Percentiles rank a stretch among this genome's conserved stretches.
These are phyloP conservation scores for Ramularia endophylla DNA, from an alignment of 2,329 filamentous ascomycete species.

Conservation along the genomic window DNA sequence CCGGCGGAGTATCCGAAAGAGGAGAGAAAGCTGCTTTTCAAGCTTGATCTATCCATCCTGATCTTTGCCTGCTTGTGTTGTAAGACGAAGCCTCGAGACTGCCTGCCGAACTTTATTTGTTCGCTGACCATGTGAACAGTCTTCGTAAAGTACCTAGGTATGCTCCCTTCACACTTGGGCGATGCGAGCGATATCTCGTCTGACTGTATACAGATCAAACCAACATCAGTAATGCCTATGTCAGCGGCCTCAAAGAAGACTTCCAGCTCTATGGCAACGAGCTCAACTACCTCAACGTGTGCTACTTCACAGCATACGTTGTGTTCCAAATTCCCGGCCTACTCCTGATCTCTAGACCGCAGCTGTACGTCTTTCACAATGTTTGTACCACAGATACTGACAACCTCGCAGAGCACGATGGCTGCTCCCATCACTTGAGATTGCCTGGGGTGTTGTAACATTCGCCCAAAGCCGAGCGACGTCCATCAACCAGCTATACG, in stretches of 20 bases:
- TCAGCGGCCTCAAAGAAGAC: slow-evolving; percentile 39
- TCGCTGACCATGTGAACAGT: neutral
- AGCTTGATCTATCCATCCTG: too few species aligned
- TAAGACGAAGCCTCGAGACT: too few species aligned
- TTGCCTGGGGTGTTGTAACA: too few species aligned
- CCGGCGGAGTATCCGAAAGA: too few species aligned
- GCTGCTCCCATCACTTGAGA: slow-evolving; percentile 5
- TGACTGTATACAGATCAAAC: slow-evolving; percentile 30
- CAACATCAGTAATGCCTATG: slow-evolving; percentile 41
- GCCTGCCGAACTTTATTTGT: too few species aligned
- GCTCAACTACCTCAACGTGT: slow-evolving; percentile 35
- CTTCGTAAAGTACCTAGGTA: slow-evolving; percentile 8
- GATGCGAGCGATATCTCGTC: neutral
- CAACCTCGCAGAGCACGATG: neutral
- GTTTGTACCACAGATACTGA: neutral
- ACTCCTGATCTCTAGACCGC: slow-evolving; percentile 34
- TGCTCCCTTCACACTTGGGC: neutral
- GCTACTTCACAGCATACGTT: slow-evolving; percentile 30
- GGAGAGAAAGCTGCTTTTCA: too few species aligned
- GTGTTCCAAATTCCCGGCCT: slow-evolving; percentile 36
- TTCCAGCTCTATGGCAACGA: slow-evolving; percentile 34
- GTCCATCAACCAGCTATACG: too few species aligned
- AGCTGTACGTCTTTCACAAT: too few species aligned
- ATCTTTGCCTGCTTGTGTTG: slow-evolving; percentile 10
- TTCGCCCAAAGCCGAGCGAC: too few species aligned